A percentile compares a stretch with the other conserved stretches of the same genome.
Evolutionary conservation across 345 rosid genomes (phyloP).

Genomic region (Boechera divaricarpa): DNA sequence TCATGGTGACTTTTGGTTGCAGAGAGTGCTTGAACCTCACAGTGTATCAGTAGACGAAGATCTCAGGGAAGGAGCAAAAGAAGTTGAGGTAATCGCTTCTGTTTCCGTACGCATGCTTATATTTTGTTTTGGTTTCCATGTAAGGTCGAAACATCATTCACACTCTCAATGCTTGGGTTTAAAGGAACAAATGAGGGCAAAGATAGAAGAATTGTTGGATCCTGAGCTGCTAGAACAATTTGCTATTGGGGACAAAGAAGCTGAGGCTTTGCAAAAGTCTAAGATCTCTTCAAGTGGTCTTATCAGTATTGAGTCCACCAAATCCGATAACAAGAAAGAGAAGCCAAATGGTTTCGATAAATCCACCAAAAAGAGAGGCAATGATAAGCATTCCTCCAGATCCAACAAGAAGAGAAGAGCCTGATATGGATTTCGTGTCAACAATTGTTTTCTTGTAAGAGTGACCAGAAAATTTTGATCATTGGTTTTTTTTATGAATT

Average conservation of each 20-base stretch:
- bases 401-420: conserved; percentile 66
- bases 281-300: conserved; percentile 65
- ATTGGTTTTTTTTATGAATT: neutral
- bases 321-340: conserved; percentile 41
- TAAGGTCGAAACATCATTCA: conserved; percentile 1
- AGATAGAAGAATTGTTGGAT: conserved; percentile 61
- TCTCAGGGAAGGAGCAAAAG: conserved; percentile 78
- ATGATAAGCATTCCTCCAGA: conserved; percentile 54
- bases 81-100: conserved; percentile 68
- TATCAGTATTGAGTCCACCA: conserved; percentile 63
- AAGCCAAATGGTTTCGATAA: conserved; percentile 53
- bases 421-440: conserved; percentile 4
- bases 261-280: conserved; percentile 69
- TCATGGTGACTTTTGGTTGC: conserved; percentile 43
- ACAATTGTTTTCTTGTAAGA: neutral
- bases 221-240: conserved; percentile 71
- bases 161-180: neutral
- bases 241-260: conserved; percentile 67
- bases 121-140: conserved; percentile 9
- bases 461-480: conserved; percentile 1
- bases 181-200: conserved; percentile 73
- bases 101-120: neutral
- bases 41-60: conserved; percentile 83
- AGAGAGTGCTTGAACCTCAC: conserved; percentile 79
- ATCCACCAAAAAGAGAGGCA: conserved; percentile 61